phyloP scores from a whole-genome alignment of 192 early-diverging fungal species.

The Thoreauomyces humboldtii region DNA sequence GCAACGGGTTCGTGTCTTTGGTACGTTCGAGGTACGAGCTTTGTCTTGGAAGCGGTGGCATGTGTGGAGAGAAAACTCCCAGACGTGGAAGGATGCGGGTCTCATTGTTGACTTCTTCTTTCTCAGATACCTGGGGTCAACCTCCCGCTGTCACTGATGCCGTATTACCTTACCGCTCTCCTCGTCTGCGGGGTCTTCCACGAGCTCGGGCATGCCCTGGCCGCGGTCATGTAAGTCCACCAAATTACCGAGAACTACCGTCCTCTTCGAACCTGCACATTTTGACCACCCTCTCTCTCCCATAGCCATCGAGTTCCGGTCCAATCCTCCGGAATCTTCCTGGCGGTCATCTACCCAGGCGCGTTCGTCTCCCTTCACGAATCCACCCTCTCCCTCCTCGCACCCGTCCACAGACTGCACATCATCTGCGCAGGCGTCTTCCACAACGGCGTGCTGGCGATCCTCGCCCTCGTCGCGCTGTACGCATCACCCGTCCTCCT shows the following conservation, averaged over 20 bases:
- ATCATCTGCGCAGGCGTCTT: constrained; percentile 76
- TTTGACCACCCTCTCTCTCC: too few relatives aligned
- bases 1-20: constrained; percentile 59
- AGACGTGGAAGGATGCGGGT: too few relatives aligned
- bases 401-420: constrained; percentile 48
- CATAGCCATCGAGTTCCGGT: constrained; percentile 62
- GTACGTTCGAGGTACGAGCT: constrained; percentile 35
- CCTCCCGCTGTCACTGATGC: constrained; percentile 62
- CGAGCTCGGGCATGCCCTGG: constrained; percentile 73
- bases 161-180: constrained; percentile 64
- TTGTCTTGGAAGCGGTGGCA: background rate
- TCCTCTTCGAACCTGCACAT: background rate
- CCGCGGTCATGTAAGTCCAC: constrained; percentile 57
- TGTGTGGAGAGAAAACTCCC: background rate
- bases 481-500: constrained; percentile 44
- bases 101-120: too few relatives aligned
- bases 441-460: constrained; percentile 64
- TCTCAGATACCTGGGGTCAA: constrained; percentile 74
- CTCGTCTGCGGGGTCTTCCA: constrained; percentile 65
- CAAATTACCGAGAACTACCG: background rate
- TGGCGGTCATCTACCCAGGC: constrained; percentile 70
- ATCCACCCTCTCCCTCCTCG: constrained; percentile 37
- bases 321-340: constrained; percentile 61
- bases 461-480: constrained; percentile 38
- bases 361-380: constrained; percentile 70